Conservation (phyloP, 345 rosid species). For the Linum trigynum region DNA sequence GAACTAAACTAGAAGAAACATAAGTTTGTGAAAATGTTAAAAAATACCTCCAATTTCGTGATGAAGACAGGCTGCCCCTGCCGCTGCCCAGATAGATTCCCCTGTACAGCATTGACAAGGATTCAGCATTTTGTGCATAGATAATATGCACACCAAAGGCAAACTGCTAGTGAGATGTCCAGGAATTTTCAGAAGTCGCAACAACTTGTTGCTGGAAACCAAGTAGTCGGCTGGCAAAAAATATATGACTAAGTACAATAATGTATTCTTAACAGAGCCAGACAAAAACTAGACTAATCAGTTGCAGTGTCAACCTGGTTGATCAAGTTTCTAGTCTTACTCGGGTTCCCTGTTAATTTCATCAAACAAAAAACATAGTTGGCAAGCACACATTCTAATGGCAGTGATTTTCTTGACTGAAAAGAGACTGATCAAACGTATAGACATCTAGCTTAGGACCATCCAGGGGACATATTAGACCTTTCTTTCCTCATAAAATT, state of each 20-base stretch:
- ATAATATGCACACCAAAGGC: not conserved
- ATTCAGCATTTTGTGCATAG: not conserved
- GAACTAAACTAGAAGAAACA: not conserved
- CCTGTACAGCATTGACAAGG: conserved; percentile 39
- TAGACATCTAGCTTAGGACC: not conserved
- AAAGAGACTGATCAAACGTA: no score
- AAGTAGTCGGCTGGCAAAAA: no score
- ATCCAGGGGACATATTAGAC: not conserved
- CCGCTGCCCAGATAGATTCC: conserved; percentile 84
- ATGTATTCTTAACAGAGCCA: no score
- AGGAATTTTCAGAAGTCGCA: not conserved
- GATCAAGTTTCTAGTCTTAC: no score
- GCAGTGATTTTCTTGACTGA: no score
- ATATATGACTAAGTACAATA: no score
- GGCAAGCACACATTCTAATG: no score
- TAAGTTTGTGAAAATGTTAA: conserved; percentile 4
- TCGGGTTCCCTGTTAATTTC: no score
- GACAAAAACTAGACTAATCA: no score
- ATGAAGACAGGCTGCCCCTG: conserved; percentile 97
- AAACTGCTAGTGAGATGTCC: not conserved
- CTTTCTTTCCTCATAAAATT: not conserved
- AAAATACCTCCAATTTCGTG: conserved; percentile 82
- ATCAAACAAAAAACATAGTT: no score
- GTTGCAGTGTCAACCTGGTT: no score
- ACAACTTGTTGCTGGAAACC: not conserved